Evolutionary conservation across 2,329 filamentous ascomycete genomes (phyloP).

Genomic region (Corniculantispora saksenae): DNA sequence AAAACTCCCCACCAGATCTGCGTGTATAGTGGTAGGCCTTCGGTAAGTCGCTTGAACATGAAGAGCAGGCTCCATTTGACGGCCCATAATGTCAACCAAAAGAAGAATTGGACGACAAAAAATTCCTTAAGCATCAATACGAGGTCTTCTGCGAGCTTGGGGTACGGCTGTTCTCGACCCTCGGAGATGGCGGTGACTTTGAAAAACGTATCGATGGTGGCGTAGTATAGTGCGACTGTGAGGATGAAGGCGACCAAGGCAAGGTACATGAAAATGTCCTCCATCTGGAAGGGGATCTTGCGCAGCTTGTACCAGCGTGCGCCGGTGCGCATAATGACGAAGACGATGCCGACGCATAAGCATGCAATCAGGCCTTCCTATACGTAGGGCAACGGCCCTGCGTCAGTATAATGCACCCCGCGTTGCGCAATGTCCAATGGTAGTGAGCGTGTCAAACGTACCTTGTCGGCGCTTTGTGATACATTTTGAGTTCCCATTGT

Average conservation of each 20-base stretch:
- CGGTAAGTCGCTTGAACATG: constrained; percentile 25
- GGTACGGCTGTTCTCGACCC: constrained; percentile 18
- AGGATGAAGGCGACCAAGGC: constrained; percentile 23
- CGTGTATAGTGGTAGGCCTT: constrained; percentile 22
- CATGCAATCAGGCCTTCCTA: constrained; percentile 20
- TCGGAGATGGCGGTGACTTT: constrained; percentile 18
- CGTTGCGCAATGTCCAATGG: not conserved
- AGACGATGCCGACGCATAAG: constrained; percentile 21
- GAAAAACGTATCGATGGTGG: constrained; percentile 24
- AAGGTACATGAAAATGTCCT: constrained; percentile 25
- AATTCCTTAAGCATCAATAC: constrained; percentile 24
- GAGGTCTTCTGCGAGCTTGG: constrained; percentile 14
- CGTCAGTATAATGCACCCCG: not conserved
- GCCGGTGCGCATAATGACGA: constrained; percentile 22
- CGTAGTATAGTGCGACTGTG: constrained; percentile 22
- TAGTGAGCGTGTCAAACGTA: not conserved
- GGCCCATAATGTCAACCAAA: constrained; percentile 26
- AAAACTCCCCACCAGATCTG: constrained; percentile 24
- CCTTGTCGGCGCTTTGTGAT: constrained; percentile 19
- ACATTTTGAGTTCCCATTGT: constrained; percentile 22
- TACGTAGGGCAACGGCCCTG: not conserved
- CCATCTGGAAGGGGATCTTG: constrained; percentile 18
- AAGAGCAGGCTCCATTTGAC: constrained; percentile 27
- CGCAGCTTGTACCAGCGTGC: constrained; percentile 25
- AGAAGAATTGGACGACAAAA: constrained; percentile 27